Base-by-base conservation (phyloP, 2,329 filamentous ascomycete species). In the Diaporthe sp. region DNA sequence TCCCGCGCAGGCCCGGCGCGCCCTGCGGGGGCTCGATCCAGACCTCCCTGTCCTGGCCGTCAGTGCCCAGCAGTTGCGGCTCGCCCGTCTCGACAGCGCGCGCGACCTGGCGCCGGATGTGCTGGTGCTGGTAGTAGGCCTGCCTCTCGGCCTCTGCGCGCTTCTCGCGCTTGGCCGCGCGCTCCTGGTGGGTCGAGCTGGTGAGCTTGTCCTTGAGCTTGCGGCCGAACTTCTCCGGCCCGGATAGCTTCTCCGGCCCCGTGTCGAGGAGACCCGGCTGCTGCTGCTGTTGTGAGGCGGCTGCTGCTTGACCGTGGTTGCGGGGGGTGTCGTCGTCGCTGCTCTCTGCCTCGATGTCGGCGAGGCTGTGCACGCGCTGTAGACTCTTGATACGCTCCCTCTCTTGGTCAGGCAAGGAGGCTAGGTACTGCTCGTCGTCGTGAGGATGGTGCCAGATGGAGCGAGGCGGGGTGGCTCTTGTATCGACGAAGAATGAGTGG, bases 401-500 rank as follows among this genome's bases (percentile, higher is more conserved):
- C 79, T 92, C 89, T 68, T 86, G 82, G 0, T 85, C 81, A 0
- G 86, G 81, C 0, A 92, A 83, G 0, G 86, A 86, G 42, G 79
- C 79, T 37, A 92, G 83, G 80, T 88, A 92, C 70, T 86, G 78
- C 2, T 88, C 86, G 79, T 92, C 90, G 79, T 92, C 91, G 81
- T 91, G 89, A 0, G 91, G 90, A 79, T 92, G 91, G 60, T 87
- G 85, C 91, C 91, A 92, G 78, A 90, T 91, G 74, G 87, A 88
- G 63, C 89, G 87, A 0, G 90, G 90, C 0, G 90, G 90, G 17
- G 87, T 82, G 39, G 84, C 81, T 42, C 79, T 86, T 1, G 89
- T 92, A 82, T 92, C 88, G 79, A 92, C 90, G 82, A 91, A 92
- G 87, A 91, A 92, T 79, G 92, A 90, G 79, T 92, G 91, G 25